Evolutionary conservation across 768 basidiomycete species (phyloP).

Genomic region (Termitomyces sp.): DNA sequence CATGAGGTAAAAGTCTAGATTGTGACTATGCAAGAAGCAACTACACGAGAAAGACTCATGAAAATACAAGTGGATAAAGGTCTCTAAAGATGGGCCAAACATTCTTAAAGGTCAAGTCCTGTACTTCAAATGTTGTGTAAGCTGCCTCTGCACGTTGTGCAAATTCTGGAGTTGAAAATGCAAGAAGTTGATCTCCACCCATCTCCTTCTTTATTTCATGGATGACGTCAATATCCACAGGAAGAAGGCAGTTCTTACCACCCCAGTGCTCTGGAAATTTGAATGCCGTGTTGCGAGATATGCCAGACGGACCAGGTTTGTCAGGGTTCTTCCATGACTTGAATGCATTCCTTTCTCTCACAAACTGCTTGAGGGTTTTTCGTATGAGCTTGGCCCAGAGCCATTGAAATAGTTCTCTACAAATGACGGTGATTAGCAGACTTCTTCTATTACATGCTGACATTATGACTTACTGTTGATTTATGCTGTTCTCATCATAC

Average conservation of each 20-base stretch:
- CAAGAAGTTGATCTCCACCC: background rate
- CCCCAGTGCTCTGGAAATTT: background rate
- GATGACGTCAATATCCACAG: conserved; percentile 16
- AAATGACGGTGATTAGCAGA: background rate
- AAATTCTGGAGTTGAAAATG: conserved; percentile 17
- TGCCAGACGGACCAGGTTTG: background rate
- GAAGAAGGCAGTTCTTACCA: background rate
- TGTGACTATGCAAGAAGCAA: too few relatives aligned
- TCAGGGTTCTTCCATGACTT: conserved; percentile 10
- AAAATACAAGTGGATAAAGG: background rate
- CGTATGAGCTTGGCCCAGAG: too few relatives aligned
- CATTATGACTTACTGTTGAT: conserved; percentile 22
- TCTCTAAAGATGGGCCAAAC: background rate
- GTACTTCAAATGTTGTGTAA: background rate
- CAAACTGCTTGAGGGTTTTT: too few relatives aligned
- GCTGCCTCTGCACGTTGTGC: background rate
- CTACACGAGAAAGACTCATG: background rate
- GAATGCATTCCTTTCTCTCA: conserved; percentile 18
- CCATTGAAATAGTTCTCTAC: too few relatives aligned
- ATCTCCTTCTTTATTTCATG: conserved; percentile 21
- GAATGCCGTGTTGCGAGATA: background rate
- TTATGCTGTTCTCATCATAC: conserved; percentile 16
- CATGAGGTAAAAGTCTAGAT: too few relatives aligned
- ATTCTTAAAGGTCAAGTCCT: background rate
- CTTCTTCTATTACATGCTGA: background rate